Base-by-base conservation (phyloP, 192 early-diverging fungal genomes). In the Coemansia reversa region DNA sequence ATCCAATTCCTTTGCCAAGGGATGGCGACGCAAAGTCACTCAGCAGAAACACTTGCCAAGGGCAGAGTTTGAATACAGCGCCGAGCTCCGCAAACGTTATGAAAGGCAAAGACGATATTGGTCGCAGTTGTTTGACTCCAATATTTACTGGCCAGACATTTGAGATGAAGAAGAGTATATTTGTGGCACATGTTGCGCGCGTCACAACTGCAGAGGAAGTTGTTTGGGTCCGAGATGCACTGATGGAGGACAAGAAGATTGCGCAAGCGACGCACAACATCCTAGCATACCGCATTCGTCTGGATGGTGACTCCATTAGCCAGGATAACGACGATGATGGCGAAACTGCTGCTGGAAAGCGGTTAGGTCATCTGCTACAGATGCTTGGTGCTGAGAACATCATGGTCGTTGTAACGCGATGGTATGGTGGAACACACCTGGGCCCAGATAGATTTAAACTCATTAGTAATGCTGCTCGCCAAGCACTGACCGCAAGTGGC, bases 241-340 rank as follows among this genome's bases (percentile, higher is more conserved):
- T 81, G 49, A 70, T 89, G 65, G 79, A 84, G 51, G 86, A 94
- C 70, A 91, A 87, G 65, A 89, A 87, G 51, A 88, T 94, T 33
- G 86, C 89, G 4, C 85, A 86, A 60, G 94, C 95, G 0, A 93
- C 95, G 2, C 95, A 97, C 80, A 94, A 94, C 66, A 96, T 96
- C 32, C 67, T 88, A 60, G 95, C 95, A 1, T 97, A 92, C 66
- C 87, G 94, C 7, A 87, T 97, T 50, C 77, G 81, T 16, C 56
- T 86, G 8, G 64, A 70, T 19, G 67, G 42, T 30, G 74, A 70
- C 1, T 72, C 74, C 19, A 64, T 82, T 19, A 72, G 70, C 42
- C 90, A 93, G 71, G 90, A 92, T 55, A 91, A 91, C 65, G 95
- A 97, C 70, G 95, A 97, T 71, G 94, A 97, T 53, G 95, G 95